These are phyloP conservation scores for Xanthoparmelia taractica DNA, from an alignment of 495 filamentous ascomycete species.

Conservation along the genomic window DNA sequence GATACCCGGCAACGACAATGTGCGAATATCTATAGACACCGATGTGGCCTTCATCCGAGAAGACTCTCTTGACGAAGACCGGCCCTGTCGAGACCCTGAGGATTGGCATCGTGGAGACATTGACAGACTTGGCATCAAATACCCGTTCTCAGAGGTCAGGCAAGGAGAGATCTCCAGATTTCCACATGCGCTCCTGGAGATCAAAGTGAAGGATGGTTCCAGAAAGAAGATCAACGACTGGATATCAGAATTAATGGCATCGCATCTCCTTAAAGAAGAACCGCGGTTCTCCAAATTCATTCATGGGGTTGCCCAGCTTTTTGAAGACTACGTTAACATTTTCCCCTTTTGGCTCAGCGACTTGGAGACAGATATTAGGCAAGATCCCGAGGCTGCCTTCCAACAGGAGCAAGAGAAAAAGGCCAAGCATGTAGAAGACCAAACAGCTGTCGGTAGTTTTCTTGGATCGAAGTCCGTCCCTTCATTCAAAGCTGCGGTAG, in stretches of 20 bases:
- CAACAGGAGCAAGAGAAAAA: slow-evolving; percentile 80
- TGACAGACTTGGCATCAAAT: slow-evolving; percentile 72
- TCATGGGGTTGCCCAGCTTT: slow-evolving; percentile 82
- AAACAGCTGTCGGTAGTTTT: slow-evolving; percentile 82
- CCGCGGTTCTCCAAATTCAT: slow-evolving; percentile 95
- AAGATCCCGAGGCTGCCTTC: slow-evolving; percentile 85
- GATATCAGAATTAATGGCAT: slow-evolving; percentile 82
- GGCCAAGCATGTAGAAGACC: slow-evolving; percentile 72
- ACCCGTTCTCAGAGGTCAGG: slow-evolving; percentile 74
- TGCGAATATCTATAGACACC: slow-evolving; percentile 88
- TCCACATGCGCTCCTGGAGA: slow-evolving; percentile 84
- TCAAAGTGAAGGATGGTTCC: slow-evolving; percentile 72
- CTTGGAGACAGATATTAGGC: slow-evolving; percentile 83
- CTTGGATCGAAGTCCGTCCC: slow-evolving; percentile 44
- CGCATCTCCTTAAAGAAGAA: slow-evolving; percentile 81
- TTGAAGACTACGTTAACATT: slow-evolving; percentile 92
- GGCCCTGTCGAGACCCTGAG: slow-evolving; percentile 78
- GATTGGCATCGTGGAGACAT: slow-evolving; percentile 91
- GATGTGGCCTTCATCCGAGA: slow-evolving; percentile 88
- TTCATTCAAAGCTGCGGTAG: slow-evolving; percentile 48
- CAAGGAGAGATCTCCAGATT: slow-evolving; percentile 90
- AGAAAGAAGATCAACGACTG: slow-evolving; percentile 65
- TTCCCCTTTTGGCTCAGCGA: slow-evolving; percentile 93
- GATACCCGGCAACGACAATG: slow-evolving; percentile 83
- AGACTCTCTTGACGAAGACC: slow-evolving; percentile 71